phyloP scores from a whole-genome alignment of 805 yeast species.

The Wickerhamomyces pijperi region DNA sequence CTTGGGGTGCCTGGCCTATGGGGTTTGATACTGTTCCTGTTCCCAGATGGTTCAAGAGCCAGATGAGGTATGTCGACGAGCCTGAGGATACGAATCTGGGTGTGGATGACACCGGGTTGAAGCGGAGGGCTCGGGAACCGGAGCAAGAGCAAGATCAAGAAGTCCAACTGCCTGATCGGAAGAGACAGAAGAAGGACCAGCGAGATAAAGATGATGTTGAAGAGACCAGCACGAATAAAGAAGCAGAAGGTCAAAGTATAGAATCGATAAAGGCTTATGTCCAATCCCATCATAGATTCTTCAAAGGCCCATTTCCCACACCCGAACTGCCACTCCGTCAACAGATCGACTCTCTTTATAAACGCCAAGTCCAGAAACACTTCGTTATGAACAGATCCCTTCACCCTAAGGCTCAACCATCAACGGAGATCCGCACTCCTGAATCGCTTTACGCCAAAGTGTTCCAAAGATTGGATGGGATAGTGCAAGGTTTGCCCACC shows the following conservation, averaged over 20 bases:
- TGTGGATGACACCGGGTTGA: background rate
- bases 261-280: too few relatives aligned
- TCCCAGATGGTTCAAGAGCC: slow-evolving; percentile 17
- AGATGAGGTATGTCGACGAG: background rate
- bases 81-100: background rate
- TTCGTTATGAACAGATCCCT: background rate
- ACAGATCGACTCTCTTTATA: background rate
- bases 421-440: background rate
- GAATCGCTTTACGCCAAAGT: background rate
- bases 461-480: background rate
- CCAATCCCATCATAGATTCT: too few relatives aligned
- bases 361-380: background rate
- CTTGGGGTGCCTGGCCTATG: slow-evolving; percentile 58
- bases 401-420: background rate
- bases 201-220: too few relatives aligned
- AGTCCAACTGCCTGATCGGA: background rate
- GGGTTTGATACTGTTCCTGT: slow-evolving; percentile 24
- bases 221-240: too few relatives aligned
- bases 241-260: too few relatives aligned
- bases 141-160: background rate
- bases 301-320: too few relatives aligned
- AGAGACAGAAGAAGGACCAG: too few relatives aligned
- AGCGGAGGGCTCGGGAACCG: background rate
- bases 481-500: background rate
- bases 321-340: background rate